These are phyloP conservation scores for Pseudogymnoascus sp. DNA, from an alignment of 2,329 filamentous ascomycete genomes.

Conservation along the genomic window DNA sequence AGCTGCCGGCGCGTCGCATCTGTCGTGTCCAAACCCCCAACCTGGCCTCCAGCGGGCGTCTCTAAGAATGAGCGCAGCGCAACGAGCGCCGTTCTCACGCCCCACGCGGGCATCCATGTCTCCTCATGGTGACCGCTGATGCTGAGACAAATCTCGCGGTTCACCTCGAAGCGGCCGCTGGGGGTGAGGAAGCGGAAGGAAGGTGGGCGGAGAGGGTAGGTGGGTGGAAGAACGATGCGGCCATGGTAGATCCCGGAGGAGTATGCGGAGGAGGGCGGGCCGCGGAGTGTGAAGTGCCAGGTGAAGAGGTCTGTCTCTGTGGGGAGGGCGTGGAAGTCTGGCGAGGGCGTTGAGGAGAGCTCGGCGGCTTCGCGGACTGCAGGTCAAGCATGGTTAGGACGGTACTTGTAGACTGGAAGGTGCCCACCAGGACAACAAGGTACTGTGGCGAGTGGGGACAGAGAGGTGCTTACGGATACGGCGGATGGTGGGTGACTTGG, in stretches of 20 bases:
- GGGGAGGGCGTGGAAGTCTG: constrained; percentile 78
- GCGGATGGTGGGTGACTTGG: constrained; percentile 75
- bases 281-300: constrained; percentile 97
- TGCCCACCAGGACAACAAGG: constrained; percentile 17
- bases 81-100: constrained; percentile 78
- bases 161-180: constrained; percentile 87
- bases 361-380: constrained; percentile 85
- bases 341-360: constrained; percentile 68
- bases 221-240: constrained; percentile 80
- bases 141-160: constrained; percentile 90
- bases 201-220: constrained; percentile 86
- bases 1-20: constrained; percentile 60
- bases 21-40: constrained; percentile 77
- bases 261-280: constrained; percentile 72
- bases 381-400: not conserved
- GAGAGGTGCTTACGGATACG: constrained; percentile 58
- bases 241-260: constrained; percentile 85
- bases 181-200: constrained; percentile 95
- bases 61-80: constrained; percentile 88
- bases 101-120: constrained; percentile 98
- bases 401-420: constrained; percentile 25
- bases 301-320: constrained; percentile 79
- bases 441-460: constrained; percentile 13
- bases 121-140: constrained; percentile 96
- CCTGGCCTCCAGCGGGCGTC: constrained; percentile 75